These are phyloP conservation scores for Boletus fagicola DNA, from an alignment of 768 basidiomycete species.

Conservation along the genomic window DNA sequence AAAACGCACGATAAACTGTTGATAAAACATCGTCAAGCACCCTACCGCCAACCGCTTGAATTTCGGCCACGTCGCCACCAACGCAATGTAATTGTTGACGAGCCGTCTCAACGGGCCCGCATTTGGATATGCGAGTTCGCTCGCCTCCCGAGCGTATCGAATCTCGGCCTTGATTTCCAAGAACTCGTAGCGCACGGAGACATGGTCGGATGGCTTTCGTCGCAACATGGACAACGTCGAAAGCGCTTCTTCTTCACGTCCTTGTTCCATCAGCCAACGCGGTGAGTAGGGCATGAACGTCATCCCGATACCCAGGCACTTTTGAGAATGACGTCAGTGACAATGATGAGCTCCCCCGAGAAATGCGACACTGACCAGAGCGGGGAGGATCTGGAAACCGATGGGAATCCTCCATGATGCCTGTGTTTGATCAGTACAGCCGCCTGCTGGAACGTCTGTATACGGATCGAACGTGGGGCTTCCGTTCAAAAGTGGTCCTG, in stretches of 20 bases:
- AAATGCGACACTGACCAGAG: slow-evolving; percentile 30
- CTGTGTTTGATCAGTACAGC: slow-evolving; percentile 31
- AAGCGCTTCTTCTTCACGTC: slow-evolving; percentile 37
- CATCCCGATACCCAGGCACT: slow-evolving; percentile 35
- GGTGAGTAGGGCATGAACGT: slow-evolving; percentile 42
- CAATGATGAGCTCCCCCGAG: background rate
- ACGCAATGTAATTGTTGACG: slow-evolving; percentile 24
- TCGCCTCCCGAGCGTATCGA: slow-evolving; percentile 26
- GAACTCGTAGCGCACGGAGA: slow-evolving; percentile 38
- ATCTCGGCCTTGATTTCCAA: slow-evolving; percentile 41
- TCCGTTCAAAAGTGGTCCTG: slow-evolving; percentile 32
- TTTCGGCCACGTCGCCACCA: slow-evolving; percentile 32
- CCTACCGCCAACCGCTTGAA: slow-evolving; percentile 32
- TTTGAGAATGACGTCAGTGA: background rate
- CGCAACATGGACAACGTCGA: slow-evolving; percentile 36
- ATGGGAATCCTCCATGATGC: slow-evolving; percentile 38
- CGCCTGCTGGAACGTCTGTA: slow-evolving; percentile 30
- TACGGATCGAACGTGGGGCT: slow-evolving; percentile 30
- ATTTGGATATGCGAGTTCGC: slow-evolving; percentile 18
- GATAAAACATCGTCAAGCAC: slow-evolving; percentile 33
- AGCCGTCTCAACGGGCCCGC: slow-evolving; percentile 20
- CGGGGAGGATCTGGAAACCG: slow-evolving; percentile 39
- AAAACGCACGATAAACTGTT: slow-evolving; percentile 32
- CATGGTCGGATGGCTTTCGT: slow-evolving; percentile 31
- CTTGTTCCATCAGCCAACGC: slow-evolving; percentile 41